Base-by-base conservation (phyloP, 768 basidiomycete genomes). In the Suillus lakei region DNA sequence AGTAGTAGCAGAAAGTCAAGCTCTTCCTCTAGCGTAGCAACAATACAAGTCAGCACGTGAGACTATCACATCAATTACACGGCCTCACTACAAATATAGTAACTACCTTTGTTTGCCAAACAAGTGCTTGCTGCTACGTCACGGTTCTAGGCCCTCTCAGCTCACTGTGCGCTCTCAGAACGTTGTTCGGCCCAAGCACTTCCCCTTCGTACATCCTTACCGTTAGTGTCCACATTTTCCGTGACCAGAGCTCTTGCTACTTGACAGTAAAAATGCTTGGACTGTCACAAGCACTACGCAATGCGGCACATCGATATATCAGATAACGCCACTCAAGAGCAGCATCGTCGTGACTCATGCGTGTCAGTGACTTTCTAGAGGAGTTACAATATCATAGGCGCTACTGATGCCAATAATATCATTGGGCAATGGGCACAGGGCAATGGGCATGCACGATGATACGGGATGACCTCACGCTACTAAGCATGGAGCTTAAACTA, bases 81-180 rank as follows among this genome's bases (percentile, higher is more conserved):
- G n/a, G n/a, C n/a, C n/a, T n/a, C n/a, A n/a, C n/a, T n/a, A n/a
- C n/a, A n/a, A n/a, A n/a, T n/a, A n/a, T n/a, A n/a, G n/a, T n/a
- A n/a, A n/a, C n/a, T n/a, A n/a, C n/a, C n/a, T 50, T 53, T 53
- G 30, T 54, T 54, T 54, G 30, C 53, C 53, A 54, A 54, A 54
- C 30, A 53, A 30, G 13, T 26, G 21, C 21, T n/a, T n/a, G n/a
- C n/a, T n/a, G n/a, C n/a, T n/a, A n/a, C n/a, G n/a, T n/a, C n/a
- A n/a, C 8, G 18, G 21, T 21, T 44, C 38, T 39, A n/a, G n/a
- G n/a, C n/a, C 38, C 38, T 9, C 43, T 44, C 6, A n/a, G n/a
- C n/a, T n/a, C n/a, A n/a, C n/a, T n/a, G n/a, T n/a, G n/a, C n/a
- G n/a, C n/a, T 26, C 26, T 48, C n/a, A n/a, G n/a, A n/a, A n/a